Evolutionary conservation across 495 filamentous ascomycete genomes (phyloP).

Genomic region (Aspergillus funiculosus): DNA sequence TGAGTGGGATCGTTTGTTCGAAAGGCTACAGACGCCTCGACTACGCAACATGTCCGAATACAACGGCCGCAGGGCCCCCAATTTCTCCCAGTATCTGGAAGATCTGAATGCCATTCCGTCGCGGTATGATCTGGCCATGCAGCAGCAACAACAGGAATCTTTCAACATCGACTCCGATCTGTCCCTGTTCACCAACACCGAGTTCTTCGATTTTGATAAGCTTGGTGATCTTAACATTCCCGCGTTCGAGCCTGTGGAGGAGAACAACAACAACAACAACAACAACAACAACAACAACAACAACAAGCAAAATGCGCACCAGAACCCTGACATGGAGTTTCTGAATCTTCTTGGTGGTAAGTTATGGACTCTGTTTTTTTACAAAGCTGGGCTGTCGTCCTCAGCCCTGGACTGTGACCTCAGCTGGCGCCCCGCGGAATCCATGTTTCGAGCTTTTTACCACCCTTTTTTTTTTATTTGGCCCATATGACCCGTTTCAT

Average conservation of each 20-base stretch:
- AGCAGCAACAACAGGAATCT: conserved; percentile 46
- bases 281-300: too few relatives aligned
- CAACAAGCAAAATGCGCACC: conserved; percentile 19
- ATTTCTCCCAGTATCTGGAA: conserved; percentile 82
- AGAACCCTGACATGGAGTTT: conserved; percentile 36
- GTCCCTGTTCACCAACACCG: conserved; percentile 85
- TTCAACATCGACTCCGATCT: conserved; percentile 69
- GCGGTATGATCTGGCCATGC: conserved; percentile 57
- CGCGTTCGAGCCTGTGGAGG: conserved; percentile 31
- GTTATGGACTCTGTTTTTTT: conserved; percentile 14
- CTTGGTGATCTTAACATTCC: conserved; percentile 41
- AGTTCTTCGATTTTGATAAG: conserved; percentile 87
- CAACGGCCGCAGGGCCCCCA: conserved; percentile 66
- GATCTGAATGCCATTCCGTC: conserved; percentile 75
- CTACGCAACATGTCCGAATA: conserved; percentile 56
- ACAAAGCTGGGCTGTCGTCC: too few relatives aligned
- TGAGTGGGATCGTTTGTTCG: background rate
- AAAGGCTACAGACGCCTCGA: conserved; percentile 15
- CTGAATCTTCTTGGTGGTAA: conserved; percentile 43
- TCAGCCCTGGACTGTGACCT: too few relatives aligned
- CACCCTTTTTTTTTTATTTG: background rate
- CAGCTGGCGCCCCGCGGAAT: background rate
- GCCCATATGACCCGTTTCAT: too few relatives aligned
- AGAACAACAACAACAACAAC: conserved; percentile 22
- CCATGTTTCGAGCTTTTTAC: background rate